These are phyloP conservation scores for Bocquillonia castaneifolia DNA, from an alignment of 441 rosid genomes.

Conservation along the genomic window DNA sequence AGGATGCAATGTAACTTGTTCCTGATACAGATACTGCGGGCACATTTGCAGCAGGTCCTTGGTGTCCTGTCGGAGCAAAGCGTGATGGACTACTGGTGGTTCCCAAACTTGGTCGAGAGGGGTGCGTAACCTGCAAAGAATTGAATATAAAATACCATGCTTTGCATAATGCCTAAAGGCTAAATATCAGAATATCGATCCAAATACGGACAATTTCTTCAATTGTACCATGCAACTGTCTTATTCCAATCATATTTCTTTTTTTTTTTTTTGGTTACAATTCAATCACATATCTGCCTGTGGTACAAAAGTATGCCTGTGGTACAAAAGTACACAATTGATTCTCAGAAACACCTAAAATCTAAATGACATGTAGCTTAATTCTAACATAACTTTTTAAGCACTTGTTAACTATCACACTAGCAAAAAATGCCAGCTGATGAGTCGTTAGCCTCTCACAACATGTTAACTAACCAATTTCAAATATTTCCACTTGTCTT, in stretches of 20 bases:
- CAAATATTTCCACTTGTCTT: neutral
- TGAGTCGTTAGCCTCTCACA: neutral
- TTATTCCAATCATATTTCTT: neutral
- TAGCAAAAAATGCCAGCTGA: neutral
- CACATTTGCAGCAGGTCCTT: constrained; percentile 41
- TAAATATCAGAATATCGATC: constrained; percentile 1
- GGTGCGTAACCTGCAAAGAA: constrained; percentile 45
- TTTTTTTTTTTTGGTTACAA: no score
- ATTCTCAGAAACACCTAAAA: neutral
- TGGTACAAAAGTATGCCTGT: neutral
- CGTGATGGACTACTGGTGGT: constrained; percentile 56
- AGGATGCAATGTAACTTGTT: constrained; percentile 65
- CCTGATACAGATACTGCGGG: constrained; percentile 61
- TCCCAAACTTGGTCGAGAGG: constrained; percentile 46
- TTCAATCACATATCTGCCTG: neutral
- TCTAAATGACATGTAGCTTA: neutral
- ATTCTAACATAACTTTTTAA: neutral
- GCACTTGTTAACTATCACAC: neutral
- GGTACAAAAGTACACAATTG: neutral
- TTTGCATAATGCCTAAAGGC: constrained; percentile 2
- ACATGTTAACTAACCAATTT: neutral
- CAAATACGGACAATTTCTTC: neutral
- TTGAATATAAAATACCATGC: constrained; percentile 5
- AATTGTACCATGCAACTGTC: neutral
- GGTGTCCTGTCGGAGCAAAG: constrained; percentile 48